These are phyloP conservation scores for Ophiostoma quercus DNA, from an alignment of 2,329 filamentous ascomycete species.

Conservation along the genomic window DNA sequence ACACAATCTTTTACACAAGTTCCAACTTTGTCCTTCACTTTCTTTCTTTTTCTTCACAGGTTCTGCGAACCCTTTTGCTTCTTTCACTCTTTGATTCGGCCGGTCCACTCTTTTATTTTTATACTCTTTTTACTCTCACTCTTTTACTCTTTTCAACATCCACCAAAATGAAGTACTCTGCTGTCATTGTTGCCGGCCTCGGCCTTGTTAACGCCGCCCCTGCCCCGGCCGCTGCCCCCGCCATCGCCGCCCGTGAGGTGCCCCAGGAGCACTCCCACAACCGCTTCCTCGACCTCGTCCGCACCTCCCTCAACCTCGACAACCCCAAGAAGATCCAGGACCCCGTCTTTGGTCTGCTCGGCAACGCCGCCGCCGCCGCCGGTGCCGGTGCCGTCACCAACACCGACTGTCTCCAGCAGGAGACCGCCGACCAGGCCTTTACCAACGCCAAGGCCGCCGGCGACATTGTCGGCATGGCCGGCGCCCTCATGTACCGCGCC, in stretches of 20 bases:
- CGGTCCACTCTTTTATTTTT: conserved; percentile 15
- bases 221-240: conserved; percentile 5
- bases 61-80: conserved; percentile 30
- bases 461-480: conserved; percentile 48
- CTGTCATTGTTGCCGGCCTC: conserved; percentile 20
- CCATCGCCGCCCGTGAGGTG: conserved; percentile 40
- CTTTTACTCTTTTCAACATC: not conserved
- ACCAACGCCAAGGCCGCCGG: conserved; percentile 54
- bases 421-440: conserved; percentile 55
- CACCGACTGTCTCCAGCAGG: conserved; percentile 55
- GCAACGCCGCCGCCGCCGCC: conserved; percentile 38
- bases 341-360: conserved; percentile 47
- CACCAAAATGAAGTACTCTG: conserved; percentile 27
- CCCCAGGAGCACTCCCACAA: conserved; percentile 50
- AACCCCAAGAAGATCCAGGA: conserved; percentile 47
- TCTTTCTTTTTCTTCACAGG: conserved; percentile 17
- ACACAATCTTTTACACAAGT: conserved; percentile 22
- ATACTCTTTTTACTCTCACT: not conserved
- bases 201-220: conserved; percentile 26
- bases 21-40: conserved; percentile 21
- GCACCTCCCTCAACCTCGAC: conserved; percentile 39
- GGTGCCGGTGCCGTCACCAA: conserved; percentile 37
- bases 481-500: conserved; percentile 49
- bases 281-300: conserved; percentile 39
- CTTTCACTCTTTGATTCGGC: conserved; percentile 23